Percentiles rank a stretch among this genome's conserved stretches.
Conservation (phyloP, 1,139 yeast species). For the Saccharomyces pastorianus region DNA sequence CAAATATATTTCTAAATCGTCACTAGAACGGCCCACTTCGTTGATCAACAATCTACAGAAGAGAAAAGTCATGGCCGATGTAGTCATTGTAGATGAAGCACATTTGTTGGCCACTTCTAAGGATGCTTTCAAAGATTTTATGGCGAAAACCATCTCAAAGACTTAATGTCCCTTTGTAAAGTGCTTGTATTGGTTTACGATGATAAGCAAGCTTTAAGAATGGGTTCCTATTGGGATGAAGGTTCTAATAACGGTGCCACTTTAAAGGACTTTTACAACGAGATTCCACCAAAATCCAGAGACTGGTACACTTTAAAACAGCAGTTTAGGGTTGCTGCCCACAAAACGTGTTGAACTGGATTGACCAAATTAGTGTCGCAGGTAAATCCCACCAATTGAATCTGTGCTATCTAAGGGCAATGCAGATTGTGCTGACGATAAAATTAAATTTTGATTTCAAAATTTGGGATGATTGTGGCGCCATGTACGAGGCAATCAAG, state of each 20-base stretch:
- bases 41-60: conserved; percentile 32
- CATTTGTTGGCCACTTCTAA: conserved; percentile 36
- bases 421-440: conserved; percentile 1
- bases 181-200: conserved; percentile 36
- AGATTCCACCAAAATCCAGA: conserved; percentile 11
- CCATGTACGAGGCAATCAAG: conserved; percentile 32
- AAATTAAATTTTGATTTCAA: conserved; percentile 32
- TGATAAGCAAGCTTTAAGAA: conserved; percentile 36
- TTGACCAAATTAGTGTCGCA: conserved; percentile 31
- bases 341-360: conserved; percentile 34
- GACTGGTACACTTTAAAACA: conserved; percentile 29
- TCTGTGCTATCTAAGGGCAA: conserved; percentile 24
- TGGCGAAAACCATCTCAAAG: conserved; percentile 36
- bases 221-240: conserved; percentile 38
- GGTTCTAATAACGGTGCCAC: conserved; percentile 29
- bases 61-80: conserved; percentile 26
- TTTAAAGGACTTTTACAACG: conserved; percentile 14
- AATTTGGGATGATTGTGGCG: conserved; percentile 35
- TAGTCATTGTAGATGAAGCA: conserved; percentile 38
- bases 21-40: conserved; percentile 38
- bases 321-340: conserved; percentile 37
- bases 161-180: conserved; percentile 32
- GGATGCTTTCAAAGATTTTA: conserved; percentile 37
- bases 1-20: conserved; percentile 31
- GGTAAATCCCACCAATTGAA: conserved; percentile 26